Percentiles rank a stretch among this genome's conserved stretches.
Evolutionary conservation across 805 yeast species (phyloP).

Genomic region (Suhomyces emberorum): DNA sequence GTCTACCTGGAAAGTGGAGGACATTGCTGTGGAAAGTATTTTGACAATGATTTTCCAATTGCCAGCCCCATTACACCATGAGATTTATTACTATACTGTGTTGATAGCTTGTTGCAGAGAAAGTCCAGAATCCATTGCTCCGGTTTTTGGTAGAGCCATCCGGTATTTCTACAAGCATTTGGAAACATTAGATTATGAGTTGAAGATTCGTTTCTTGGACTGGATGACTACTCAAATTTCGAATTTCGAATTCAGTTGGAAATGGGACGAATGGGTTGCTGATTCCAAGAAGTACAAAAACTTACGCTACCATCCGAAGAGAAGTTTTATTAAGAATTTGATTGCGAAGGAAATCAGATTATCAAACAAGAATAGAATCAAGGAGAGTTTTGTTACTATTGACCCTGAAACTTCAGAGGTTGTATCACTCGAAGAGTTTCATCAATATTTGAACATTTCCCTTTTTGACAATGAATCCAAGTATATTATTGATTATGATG

Average conservation of each 20-base stretch:
- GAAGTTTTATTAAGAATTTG: constrained; percentile 69
- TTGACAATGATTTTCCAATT: constrained; percentile 73
- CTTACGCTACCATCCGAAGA: constrained; percentile 64
- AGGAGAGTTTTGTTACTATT: constrained; percentile 54
- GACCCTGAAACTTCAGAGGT: constrained; percentile 26
- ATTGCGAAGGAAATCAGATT: constrained; percentile 81
- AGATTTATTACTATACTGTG: constrained; percentile 78
- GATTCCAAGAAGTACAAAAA: constrained; percentile 48
- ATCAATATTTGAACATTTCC: constrained; percentile 37
- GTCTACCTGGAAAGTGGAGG: constrained; percentile 90
- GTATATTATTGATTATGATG: constrained; percentile 32
- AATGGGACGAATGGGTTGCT: constrained; percentile 90
- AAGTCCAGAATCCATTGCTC: constrained; percentile 75
- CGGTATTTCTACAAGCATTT: constrained; percentile 73
- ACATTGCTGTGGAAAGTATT: constrained; percentile 78
- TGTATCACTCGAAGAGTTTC: constrained; percentile 34
- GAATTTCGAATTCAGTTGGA: constrained; percentile 94
- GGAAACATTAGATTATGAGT: constrained; percentile 69
- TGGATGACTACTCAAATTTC: constrained; percentile 94
- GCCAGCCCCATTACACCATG: constrained; percentile 63
- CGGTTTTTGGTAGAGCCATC: constrained; percentile 90
- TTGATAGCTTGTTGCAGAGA: constrained; percentile 83
- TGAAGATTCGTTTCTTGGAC: constrained; percentile 67
- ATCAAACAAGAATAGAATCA: constrained; percentile 69
- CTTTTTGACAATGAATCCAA: constrained; percentile 28